Percentiles rank a stretch among this genome's conserved stretches.
phyloP scores from a whole-genome alignment of 2,329 filamentous ascomycete species.

The Xylaria sp. region DNA sequence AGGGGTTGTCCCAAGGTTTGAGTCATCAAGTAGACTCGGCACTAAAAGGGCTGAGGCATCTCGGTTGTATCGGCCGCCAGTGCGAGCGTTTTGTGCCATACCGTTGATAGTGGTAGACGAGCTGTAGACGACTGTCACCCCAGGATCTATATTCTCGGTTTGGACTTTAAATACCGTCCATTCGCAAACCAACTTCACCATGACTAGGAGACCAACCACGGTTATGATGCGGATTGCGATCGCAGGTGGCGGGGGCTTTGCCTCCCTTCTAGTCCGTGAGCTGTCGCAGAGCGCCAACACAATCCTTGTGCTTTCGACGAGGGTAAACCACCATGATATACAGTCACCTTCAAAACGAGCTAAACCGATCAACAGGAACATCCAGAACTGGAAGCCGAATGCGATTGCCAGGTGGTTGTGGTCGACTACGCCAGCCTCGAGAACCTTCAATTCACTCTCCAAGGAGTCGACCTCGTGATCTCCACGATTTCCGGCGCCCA shows the following conservation, averaged over 20 bases:
- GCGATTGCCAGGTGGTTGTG: conserved; percentile 66
- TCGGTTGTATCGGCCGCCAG: conserved; percentile 26
- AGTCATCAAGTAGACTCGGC: conserved; percentile 27
- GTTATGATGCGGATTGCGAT: conserved; percentile 63
- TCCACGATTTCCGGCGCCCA: conserved; percentile 70
- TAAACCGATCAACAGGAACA: conserved; percentile 49
- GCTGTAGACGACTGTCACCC: conserved; percentile 17
- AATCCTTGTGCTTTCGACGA: conserved; percentile 70
- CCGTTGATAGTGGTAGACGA: conserved; percentile 15
- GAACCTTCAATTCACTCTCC: conserved; percentile 66
- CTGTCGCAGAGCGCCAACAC: conserved; percentile 68
- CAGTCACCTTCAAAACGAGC: conserved; percentile 7
- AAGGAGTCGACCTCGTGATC: conserved; percentile 73
- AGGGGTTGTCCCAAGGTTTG: conserved; percentile 27
- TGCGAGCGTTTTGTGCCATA: conserved; percentile 25
- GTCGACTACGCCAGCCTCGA: conserved; percentile 67
- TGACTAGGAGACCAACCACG: conserved; percentile 31
- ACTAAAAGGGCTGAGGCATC: conserved; percentile 27
- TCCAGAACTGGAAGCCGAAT: conserved; percentile 52
- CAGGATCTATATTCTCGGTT: conserved; percentile 10
- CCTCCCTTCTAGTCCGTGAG: conserved; percentile 59
- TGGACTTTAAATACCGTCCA: conserved; percentile 19
- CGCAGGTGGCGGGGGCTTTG: conserved; percentile 63
- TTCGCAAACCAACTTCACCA: conserved; percentile 20
- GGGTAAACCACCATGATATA: conserved; percentile 45